Conservation (phyloP, 1,139 yeast genomes). For the Debaryomycetaceae sp. region DNA sequence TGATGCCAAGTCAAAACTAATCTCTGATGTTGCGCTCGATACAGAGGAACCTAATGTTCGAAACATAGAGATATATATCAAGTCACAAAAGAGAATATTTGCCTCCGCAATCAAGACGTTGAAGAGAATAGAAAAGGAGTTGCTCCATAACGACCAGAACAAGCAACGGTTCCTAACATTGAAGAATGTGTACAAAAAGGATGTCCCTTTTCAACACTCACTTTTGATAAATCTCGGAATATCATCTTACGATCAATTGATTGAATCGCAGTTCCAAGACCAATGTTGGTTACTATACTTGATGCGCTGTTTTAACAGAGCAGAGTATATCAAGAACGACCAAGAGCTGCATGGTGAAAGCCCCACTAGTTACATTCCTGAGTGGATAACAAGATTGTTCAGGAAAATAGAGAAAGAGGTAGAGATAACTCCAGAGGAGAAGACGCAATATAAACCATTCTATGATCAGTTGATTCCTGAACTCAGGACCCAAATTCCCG, state of each 20-base stretch:
- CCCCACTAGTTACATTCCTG: slow-evolving; percentile 33
- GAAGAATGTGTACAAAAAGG: slow-evolving; percentile 55
- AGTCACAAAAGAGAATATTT: slow-evolving; percentile 47
- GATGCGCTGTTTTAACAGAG: slow-evolving; percentile 53
- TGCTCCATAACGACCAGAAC: slow-evolving; percentile 37
- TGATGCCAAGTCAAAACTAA: slow-evolving; percentile 38
- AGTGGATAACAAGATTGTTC: slow-evolving; percentile 49
- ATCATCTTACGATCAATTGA: slow-evolving; percentile 48
- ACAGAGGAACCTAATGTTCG: slow-evolving; percentile 11
- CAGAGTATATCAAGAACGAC: slow-evolving; percentile 24
- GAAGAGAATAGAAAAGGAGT: slow-evolving; percentile 47
- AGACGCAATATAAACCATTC: slow-evolving; percentile 50
- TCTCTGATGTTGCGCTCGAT: slow-evolving; percentile 8
- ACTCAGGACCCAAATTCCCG: slow-evolving; percentile 54
- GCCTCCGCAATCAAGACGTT: slow-evolving; percentile 44
- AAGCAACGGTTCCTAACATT: slow-evolving; percentile 46
- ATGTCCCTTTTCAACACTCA: slow-evolving; percentile 52
- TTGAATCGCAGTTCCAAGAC: slow-evolving; percentile 47
- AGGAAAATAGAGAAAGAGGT: slow-evolving; percentile 33
- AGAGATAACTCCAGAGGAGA: slow-evolving; percentile 46
- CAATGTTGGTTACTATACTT: slow-evolving; percentile 63
- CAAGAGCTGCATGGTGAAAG: slow-evolving; percentile 24
- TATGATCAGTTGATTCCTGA: slow-evolving; percentile 57
- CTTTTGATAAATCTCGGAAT: slow-evolving; percentile 57
- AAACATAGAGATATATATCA: slow-evolving; percentile 33